phyloP scores from a whole-genome alignment of 768 basidiomycete genomes.

The Psilocybe cyanescens region DNA sequence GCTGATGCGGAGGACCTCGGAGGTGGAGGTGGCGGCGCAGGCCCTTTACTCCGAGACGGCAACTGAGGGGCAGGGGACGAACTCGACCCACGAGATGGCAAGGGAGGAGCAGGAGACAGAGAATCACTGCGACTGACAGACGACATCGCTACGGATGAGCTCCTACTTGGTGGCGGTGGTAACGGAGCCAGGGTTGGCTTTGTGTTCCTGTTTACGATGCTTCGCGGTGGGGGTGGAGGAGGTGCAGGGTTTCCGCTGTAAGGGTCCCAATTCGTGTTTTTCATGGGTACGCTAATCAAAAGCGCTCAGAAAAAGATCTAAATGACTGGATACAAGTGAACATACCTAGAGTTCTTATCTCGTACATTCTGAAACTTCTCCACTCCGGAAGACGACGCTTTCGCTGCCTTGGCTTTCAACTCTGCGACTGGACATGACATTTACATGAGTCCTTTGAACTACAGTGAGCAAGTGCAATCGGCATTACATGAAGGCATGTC shows the following conservation, averaged over 20 bases:
- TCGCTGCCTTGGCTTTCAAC: constrained; percentile 64
- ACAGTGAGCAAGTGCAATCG: constrained; percentile 2
- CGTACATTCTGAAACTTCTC: constrained; percentile 55
- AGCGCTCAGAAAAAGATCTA: background rate
- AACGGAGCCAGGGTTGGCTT: constrained; percentile 32
- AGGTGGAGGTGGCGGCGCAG: constrained; percentile 19
- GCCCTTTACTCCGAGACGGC: constrained; percentile 24
- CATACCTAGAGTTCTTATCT: constrained; percentile 57
- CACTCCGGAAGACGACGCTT: constrained; percentile 60
- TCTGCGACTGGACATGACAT: constrained; percentile 53
- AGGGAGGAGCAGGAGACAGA: constrained; percentile 22
- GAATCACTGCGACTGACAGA: constrained; percentile 16
- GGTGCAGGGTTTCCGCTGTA: constrained; percentile 57
- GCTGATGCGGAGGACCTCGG: constrained; percentile 12
- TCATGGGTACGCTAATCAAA: constrained; percentile 51
- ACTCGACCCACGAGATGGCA: constrained; percentile 24
- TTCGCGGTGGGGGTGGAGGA: constrained; percentile 48
- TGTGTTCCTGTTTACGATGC: constrained; percentile 30
- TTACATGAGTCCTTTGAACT: constrained; percentile 8
- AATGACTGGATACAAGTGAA: background rate
- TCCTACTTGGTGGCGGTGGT: constrained; percentile 42
- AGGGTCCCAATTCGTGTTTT: constrained; percentile 68
- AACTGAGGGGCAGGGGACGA: constrained; percentile 28
- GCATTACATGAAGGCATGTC: constrained; percentile 39
- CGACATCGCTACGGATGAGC: constrained; percentile 23